A percentile compares a stretch with the other conserved stretches of the same genome.
Evolutionary conservation across 352 stramenopile genomes (phyloP).

Genomic region (Globisporangium echinulatum): DNA sequence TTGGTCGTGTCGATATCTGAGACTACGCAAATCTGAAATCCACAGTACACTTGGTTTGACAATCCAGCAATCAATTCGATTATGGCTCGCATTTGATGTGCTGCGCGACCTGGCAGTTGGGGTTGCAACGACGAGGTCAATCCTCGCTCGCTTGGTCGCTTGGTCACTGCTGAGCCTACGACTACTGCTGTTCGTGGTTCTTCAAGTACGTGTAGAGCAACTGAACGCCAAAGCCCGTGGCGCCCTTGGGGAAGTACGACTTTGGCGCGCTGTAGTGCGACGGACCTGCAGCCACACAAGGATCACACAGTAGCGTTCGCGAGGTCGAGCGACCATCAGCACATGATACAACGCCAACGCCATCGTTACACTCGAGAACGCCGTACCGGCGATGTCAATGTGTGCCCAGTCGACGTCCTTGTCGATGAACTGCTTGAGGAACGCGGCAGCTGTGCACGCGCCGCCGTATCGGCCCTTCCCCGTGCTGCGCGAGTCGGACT

Average conservation of each 20-base stretch:
- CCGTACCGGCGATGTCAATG: slow-evolving; percentile 79
- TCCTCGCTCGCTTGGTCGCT: neutral
- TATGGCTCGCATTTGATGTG: too few relatives aligned
- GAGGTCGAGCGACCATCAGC: too few relatives aligned
- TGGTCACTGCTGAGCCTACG: neutral
- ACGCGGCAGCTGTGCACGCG: slow-evolving; percentile 80
- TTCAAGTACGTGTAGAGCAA: slow-evolving; percentile 84
- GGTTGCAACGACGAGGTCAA: too few relatives aligned
- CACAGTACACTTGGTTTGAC: too few relatives aligned
- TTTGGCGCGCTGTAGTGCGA: slow-evolving; percentile 77
- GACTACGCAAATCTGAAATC: too few relatives aligned
- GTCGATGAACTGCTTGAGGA: slow-evolving; percentile 86
- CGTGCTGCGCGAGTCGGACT: slow-evolving; percentile 79
- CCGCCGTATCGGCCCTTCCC: slow-evolving; percentile 73
- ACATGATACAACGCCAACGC: neutral
- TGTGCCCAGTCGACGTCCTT: slow-evolving; percentile 86
- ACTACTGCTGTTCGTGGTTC: slow-evolving; percentile 45
- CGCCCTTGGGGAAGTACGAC: slow-evolving; percentile 82
- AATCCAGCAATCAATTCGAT: too few relatives aligned
- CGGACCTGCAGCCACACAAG: slow-evolving; percentile 22
- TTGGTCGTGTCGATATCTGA: too few relatives aligned
- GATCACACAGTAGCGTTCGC: neutral
- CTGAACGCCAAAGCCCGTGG: slow-evolving; percentile 86
- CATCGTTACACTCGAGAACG: too few relatives aligned
- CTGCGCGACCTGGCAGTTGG: too few relatives aligned